Evolutionary conservation across 2,329 filamentous ascomycete species (phyloP).

Genomic region (Pseudocercospora eumusae): DNA sequence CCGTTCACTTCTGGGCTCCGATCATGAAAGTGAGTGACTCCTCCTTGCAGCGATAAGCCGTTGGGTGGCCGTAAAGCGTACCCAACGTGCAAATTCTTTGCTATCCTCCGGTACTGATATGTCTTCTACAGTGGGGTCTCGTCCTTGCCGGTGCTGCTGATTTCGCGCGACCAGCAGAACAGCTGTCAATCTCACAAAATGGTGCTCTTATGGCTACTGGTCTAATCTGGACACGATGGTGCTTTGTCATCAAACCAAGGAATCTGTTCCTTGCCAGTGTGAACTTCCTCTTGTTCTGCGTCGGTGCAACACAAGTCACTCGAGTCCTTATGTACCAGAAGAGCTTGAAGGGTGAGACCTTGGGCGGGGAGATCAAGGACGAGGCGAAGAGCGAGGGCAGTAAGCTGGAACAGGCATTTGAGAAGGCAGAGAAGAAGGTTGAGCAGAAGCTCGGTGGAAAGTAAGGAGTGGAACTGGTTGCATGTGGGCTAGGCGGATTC

Average conservation of each 20-base stretch:
- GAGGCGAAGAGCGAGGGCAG: constrained; percentile 39
- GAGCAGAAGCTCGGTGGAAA: constrained; percentile 11
- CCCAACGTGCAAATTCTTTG: neutral
- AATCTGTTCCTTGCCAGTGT: constrained; percentile 92
- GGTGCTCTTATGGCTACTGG: constrained; percentile 85
- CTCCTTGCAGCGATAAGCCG: constrained; percentile 14
- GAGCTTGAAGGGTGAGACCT: constrained; percentile 58
- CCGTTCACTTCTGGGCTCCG: constrained; percentile 98
- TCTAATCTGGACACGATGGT: constrained; percentile 98
- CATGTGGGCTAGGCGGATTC: neutral
- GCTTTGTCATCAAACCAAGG: constrained; percentile 90
- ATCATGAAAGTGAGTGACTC: constrained; percentile 72
- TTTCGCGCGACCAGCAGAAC: constrained; percentile 85
- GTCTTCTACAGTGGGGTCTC: constrained; percentile 73
- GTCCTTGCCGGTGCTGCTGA: constrained; percentile 91
- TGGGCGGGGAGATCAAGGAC: constrained; percentile 46
- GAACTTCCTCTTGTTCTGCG: constrained; percentile 94
- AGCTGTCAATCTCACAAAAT: constrained; percentile 92
- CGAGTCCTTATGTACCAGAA: constrained; percentile 71
- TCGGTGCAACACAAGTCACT: constrained; percentile 77
- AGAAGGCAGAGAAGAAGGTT: constrained; percentile 43
- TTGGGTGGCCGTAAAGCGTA: neutral
- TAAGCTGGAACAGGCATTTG: constrained; percentile 40
- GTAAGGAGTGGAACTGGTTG: neutral
- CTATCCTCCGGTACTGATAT: constrained; percentile 1